phyloP scores from a whole-genome alignment of 176 grass and related monocot species.

The Eragrostis curvula region DNA sequence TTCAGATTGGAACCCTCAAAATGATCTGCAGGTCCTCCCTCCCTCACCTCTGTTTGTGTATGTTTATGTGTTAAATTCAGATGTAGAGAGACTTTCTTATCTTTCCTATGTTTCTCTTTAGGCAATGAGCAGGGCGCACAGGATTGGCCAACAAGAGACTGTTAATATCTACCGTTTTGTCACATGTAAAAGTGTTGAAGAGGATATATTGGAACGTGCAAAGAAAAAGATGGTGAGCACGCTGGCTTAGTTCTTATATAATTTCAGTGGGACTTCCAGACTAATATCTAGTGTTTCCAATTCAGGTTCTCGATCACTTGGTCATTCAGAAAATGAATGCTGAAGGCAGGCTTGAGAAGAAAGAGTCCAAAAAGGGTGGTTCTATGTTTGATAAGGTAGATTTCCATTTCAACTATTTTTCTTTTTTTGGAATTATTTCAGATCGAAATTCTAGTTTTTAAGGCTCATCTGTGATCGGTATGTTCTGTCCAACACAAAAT shows the following conservation, averaged over 20 bases:
- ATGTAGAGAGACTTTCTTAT: slow-evolving; percentile 24
- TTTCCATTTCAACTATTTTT: slow-evolving; percentile 16
- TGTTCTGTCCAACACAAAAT: not conserved
- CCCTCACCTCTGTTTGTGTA: not conserved
- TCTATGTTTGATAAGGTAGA: slow-evolving; percentile 95
- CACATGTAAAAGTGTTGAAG: slow-evolving; percentile 98
- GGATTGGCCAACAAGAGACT: slow-evolving; percentile 98
- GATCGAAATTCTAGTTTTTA: not conserved
- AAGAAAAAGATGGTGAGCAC: slow-evolving; percentile 91
- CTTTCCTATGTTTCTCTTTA: slow-evolving; percentile 7
- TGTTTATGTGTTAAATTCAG: not conserved
- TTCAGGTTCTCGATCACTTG: slow-evolving; percentile 99
- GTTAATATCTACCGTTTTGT: slow-evolving; percentile 99
- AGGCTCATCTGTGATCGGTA: not conserved
- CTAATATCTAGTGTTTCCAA: not conserved
- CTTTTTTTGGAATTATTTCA: slow-evolving; percentile 16
- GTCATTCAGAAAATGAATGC: slow-evolving; percentile 99
- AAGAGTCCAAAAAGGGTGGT: slow-evolving; percentile 97
- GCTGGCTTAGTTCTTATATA: slow-evolving; percentile 15
- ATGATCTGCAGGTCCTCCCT: slow-evolving; percentile 86
- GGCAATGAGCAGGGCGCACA: slow-evolving; percentile 99
- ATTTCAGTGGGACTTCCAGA: slow-evolving; percentile 20
- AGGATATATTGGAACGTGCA: slow-evolving; percentile 97
- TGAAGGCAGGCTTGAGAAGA: slow-evolving; percentile 98
- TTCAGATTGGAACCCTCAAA: slow-evolving; percentile 99